These are phyloP conservation scores for Mycena vitilis DNA, from an alignment of 768 basidiomycete genomes.

Conservation along the genomic window DNA sequence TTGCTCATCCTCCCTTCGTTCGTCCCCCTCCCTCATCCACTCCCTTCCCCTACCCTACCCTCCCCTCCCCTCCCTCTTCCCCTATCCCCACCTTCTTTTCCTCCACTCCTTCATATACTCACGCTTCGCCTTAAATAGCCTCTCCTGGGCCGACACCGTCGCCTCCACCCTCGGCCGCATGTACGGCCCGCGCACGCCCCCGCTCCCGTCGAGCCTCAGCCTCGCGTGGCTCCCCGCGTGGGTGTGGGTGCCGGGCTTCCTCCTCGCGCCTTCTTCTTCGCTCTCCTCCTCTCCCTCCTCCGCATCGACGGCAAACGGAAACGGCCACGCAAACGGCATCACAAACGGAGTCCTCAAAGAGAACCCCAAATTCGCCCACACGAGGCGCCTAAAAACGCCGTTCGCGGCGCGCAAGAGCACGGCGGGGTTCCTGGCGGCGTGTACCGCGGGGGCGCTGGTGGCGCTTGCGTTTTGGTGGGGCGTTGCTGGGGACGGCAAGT, in stretches of 20 bases:
- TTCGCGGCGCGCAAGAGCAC: conserved; percentile 42
- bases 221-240: conserved; percentile 50
- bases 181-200: conserved; percentile 76
- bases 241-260: conserved; percentile 27
- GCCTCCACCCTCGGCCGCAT: conserved; percentile 94
- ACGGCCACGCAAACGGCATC: neutral
- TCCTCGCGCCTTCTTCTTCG: conserved; percentile 66
- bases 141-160: conserved; percentile 96
- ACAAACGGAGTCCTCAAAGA: conserved; percentile 19
- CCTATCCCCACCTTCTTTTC: too few relatives aligned
- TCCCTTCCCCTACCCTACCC: too few relatives aligned
- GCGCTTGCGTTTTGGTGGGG: conserved; percentile 34
- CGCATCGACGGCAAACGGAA: neutral
- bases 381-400: conserved; percentile 24
- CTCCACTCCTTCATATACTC: too few relatives aligned
- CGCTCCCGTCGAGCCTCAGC: conserved; percentile 57
- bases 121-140: too few relatives aligned
- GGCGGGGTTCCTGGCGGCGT: conserved; percentile 39
- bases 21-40: too few relatives aligned
- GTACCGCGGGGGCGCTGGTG: conserved; percentile 29
- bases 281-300: conserved; percentile 20
- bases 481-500: conserved; percentile 6
- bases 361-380: conserved; percentile 18
- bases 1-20: too few relatives aligned
- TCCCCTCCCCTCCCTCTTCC: too few relatives aligned